Evolutionary conservation across 192 early-diverging fungal species (phyloP).

Genomic region (Rhizophagus clarus): DNA sequence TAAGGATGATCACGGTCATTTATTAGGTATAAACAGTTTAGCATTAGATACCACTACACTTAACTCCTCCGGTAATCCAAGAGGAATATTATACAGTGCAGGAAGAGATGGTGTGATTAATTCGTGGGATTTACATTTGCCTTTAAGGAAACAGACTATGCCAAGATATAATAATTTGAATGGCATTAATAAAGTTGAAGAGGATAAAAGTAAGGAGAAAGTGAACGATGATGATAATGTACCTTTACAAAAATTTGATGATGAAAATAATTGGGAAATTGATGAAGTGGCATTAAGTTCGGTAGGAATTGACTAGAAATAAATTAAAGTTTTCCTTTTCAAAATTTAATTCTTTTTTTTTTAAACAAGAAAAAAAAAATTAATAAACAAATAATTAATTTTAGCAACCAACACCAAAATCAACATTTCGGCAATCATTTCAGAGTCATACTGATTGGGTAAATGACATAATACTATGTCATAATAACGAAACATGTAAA

Average conservation of each 20-base stretch:
- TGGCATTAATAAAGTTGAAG: not conserved
- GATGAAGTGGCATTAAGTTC: not conserved
- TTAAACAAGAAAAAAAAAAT: not conserved
- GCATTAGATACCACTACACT: slow-evolving; percentile 62
- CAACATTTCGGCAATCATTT: slow-evolving; percentile 68
- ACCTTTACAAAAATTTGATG: slow-evolving; percentile 5
- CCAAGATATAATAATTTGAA: not conserved
- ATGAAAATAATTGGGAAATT: slow-evolving; percentile 22
- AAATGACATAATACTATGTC: slow-evolving; percentile 84
- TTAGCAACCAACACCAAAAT: slow-evolving; percentile 47
- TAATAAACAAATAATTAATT: not conserved
- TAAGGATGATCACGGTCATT: slow-evolving; percentile 65
- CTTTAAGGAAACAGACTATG: slow-evolving; percentile 3
- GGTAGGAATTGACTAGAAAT: not conserved
- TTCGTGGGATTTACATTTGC: slow-evolving; percentile 78
- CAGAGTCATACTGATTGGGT: slow-evolving; percentile 96
- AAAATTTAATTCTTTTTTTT: not conserved
- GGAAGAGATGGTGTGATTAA: slow-evolving; percentile 89
- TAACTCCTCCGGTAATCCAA: slow-evolving; percentile 34
- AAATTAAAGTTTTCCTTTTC: not conserved
- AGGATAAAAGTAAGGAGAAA: not conserved
- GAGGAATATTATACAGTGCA: slow-evolving; percentile 83
- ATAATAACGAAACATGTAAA: slow-evolving; percentile 65
- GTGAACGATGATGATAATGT: not conserved
- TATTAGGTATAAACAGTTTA: slow-evolving; percentile 85